Evolutionary conservation across 176 grass and related monocot genomes (phyloP).

Genomic region (Raddia distichophylla): DNA sequence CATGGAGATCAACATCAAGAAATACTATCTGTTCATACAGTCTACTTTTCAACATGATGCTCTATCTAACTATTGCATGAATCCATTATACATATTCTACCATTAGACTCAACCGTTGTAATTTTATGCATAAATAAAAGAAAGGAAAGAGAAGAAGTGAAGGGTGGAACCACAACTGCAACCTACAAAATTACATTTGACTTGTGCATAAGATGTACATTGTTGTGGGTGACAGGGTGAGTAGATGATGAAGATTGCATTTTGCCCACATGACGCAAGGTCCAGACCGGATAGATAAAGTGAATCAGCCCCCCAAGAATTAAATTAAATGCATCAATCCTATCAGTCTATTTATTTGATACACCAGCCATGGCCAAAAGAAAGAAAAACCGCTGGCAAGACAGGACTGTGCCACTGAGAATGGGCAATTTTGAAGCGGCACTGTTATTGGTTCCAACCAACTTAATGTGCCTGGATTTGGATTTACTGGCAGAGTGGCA

Average conservation of each 20-base stretch:
- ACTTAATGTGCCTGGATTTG: background rate
- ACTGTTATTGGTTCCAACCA: background rate
- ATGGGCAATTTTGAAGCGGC: background rate
- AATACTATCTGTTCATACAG: background rate
- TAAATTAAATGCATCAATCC: background rate
- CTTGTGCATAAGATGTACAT: background rate
- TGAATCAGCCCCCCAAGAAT: background rate
- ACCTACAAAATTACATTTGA: background rate
- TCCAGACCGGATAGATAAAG: background rate
- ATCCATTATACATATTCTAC: background rate
- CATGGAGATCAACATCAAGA: background rate
- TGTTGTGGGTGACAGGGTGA: background rate
- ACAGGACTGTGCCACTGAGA: background rate
- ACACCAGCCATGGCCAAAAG: background rate
- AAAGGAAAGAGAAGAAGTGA: background rate
- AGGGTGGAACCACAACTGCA: background rate
- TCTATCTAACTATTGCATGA: background rate
- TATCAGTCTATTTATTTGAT: background rate
- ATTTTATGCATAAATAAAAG: background rate
- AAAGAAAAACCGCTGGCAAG: slow-evolving; percentile 3
- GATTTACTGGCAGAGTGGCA: background rate
- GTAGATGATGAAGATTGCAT: slow-evolving; percentile 1
- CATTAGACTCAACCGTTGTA: background rate
- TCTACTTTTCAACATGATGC: background rate
- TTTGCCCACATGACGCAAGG: background rate